A percentile compares a stretch with the other conserved stretches of the same genome.
Evolutionary conservation across 164 flowering plant species (phyloP).

Genomic region (Aristolochia californica): DNA sequence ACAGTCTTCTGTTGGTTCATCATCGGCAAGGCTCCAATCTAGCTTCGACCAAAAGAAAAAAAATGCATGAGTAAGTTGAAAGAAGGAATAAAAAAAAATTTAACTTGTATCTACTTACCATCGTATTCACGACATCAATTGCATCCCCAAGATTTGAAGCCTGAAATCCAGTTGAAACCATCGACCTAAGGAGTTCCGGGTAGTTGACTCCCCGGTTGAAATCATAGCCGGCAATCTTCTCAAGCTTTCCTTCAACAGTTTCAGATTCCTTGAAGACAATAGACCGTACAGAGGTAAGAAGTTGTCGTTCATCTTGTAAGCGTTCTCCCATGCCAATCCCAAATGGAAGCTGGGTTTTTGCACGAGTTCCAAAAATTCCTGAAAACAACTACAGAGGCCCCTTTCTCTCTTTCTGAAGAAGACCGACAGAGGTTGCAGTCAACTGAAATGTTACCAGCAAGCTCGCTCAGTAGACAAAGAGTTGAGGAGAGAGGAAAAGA

Average conservation of each 20-base stretch:
- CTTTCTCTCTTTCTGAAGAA: too few species aligned
- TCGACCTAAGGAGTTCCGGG: slow-evolving; percentile 44
- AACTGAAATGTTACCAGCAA: too few species aligned
- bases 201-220: slow-evolving; percentile 75
- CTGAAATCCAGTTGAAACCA: slow-evolving; percentile 78
- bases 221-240: slow-evolving; percentile 70
- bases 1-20: slow-evolving; percentile 43
- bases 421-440: too few species aligned
- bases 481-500: too few species aligned
- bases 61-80: neutral
- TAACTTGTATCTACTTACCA: slow-evolving; percentile 40
- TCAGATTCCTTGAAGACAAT: slow-evolving; percentile 57
- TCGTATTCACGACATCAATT: slow-evolving; percentile 57
- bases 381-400: too few species aligned
- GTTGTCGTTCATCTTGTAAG: slow-evolving; percentile 4
- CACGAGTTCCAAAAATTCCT: too few species aligned
- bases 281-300: slow-evolving; percentile 26
- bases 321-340: slow-evolving; percentile 16
- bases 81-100: neutral
- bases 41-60: slow-evolving; percentile 35
- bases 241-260: slow-evolving; percentile 37
- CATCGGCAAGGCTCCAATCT: slow-evolving; percentile 86
- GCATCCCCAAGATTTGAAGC: slow-evolving; percentile 96
- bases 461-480: too few species aligned
- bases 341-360: too few species aligned